These are phyloP conservation scores for Candida yuanshanica DNA, from an alignment of 805 yeast species.

Conservation along the genomic window DNA sequence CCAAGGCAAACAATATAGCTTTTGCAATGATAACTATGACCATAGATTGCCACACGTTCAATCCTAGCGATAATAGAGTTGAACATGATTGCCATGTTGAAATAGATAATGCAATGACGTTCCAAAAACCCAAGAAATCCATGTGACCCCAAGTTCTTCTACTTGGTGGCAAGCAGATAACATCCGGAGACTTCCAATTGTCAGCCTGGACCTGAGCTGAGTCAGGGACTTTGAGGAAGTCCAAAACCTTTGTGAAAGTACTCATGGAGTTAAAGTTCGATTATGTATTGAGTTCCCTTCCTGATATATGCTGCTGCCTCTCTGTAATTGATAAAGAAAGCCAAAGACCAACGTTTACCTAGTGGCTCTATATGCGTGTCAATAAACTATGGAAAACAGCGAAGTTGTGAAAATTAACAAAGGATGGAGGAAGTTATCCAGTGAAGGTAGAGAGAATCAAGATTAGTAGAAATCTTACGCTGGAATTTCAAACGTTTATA, in stretches of 20 bases:
- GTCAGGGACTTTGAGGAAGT: constrained; percentile 16
- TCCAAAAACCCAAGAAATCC: constrained; percentile 39
- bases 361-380: no score
- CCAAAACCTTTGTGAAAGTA: constrained; percentile 3
- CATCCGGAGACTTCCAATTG: constrained; percentile 33
- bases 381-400: no score
- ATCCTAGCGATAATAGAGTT: constrained; percentile 37
- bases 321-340: no score
- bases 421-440: no score
- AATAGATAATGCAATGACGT: constrained; percentile 32
- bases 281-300: no score
- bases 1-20: constrained; percentile 32
- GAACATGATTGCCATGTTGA: constrained; percentile 39
- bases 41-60: constrained; percentile 39
- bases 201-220: constrained; percentile 15
- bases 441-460: no score
- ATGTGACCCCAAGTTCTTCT: constrained; percentile 42
- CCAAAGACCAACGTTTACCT: no score
- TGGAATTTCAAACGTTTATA: no score
- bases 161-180: constrained; percentile 38
- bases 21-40: constrained; percentile 38
- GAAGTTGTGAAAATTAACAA: no score
- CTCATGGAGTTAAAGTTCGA: not conserved
- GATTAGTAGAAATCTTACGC: no score
- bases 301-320: no score